A percentile compares a stretch with the other conserved stretches of the same genome.
phyloP scores from a whole-genome alignment of 2,329 filamentous ascomycete genomes.

The Cordyceps farinosa region DNA sequence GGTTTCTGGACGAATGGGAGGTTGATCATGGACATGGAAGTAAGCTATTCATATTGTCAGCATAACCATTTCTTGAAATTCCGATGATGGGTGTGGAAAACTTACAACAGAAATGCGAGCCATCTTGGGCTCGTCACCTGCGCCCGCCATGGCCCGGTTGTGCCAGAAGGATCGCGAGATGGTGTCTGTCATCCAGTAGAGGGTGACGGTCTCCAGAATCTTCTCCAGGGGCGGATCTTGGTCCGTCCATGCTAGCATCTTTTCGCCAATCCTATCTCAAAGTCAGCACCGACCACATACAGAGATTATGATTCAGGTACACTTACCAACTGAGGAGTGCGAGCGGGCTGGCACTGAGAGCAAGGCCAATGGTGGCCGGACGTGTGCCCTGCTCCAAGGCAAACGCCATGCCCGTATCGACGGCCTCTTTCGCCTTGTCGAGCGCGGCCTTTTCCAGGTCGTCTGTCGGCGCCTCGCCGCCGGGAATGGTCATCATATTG shows the following conservation, averaged over 20 bases:
- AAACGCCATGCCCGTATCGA: constrained; percentile 44
- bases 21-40: constrained; percentile 9
- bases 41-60: constrained; percentile 12
- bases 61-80: background rate
- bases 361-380: constrained; percentile 54
- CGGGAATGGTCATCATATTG: constrained; percentile 21
- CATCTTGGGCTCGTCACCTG: constrained; percentile 25
- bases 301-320: background rate
- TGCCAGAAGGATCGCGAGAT: constrained; percentile 47
- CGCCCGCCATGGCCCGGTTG: constrained; percentile 34
- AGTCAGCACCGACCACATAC: background rate
- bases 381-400: constrained; percentile 49
- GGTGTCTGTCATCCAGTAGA: constrained; percentile 55
- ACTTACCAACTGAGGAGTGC: constrained; percentile 51
- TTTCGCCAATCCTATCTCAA: constrained; percentile 48
- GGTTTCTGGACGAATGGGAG: constrained; percentile 35
- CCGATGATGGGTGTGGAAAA: background rate
- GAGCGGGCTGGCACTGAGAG: constrained; percentile 50
- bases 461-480: constrained; percentile 4
- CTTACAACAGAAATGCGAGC: constrained; percentile 20
- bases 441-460: constrained; percentile 24
- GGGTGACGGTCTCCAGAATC: constrained; percentile 46
- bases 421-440: constrained; percentile 36
- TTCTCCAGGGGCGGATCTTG: constrained; percentile 35
- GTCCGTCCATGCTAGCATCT: constrained; percentile 53